A percentile compares a stretch with the other conserved stretches of the same genome.
phyloP scores from a whole-genome alignment of 805 yeast species.

The Jamesozyma gamospora region DNA sequence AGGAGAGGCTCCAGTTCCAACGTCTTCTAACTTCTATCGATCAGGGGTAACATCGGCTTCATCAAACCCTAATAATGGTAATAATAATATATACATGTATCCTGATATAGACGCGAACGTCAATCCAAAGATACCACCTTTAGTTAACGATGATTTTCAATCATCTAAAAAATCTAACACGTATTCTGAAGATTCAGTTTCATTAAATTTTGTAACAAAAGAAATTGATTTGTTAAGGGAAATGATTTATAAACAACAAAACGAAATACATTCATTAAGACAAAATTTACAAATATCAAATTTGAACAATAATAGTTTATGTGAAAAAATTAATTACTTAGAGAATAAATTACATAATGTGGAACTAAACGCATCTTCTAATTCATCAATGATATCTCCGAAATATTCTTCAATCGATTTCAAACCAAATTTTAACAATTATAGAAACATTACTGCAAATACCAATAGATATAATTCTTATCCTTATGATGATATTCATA shows the following conservation, averaged over 20 bases:
- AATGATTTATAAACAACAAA: conserved; percentile 15
- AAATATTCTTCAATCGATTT: background rate
- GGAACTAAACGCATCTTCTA: conserved; percentile 7
- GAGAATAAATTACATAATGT: conserved; percentile 7
- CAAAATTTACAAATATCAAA: conserved; percentile 12
- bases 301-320: conserved; percentile 9
- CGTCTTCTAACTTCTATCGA: background rate
- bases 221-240: conserved; percentile 14
- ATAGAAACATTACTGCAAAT: background rate
- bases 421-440: background rate
- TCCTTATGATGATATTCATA: background rate
- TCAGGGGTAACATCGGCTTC: background rate
- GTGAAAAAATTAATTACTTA: conserved; percentile 9
- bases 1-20: conserved; percentile 1
- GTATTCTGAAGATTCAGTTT: background rate
- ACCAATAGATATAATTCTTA: background rate
- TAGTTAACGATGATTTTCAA: background rate
- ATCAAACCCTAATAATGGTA: background rate
- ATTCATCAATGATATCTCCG: background rate
- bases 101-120: background rate
- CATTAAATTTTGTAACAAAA: conserved; percentile 4
- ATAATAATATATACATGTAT: background rate
- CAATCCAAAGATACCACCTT: background rate
- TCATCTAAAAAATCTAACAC: background rate
- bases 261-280: conserved; percentile 12